Percentiles rank a stretch among this genome's conserved stretches.
phyloP scores from a whole-genome alignment of 2,329 filamentous ascomycete species.

The Pseudocercospora fuligena region DNA sequence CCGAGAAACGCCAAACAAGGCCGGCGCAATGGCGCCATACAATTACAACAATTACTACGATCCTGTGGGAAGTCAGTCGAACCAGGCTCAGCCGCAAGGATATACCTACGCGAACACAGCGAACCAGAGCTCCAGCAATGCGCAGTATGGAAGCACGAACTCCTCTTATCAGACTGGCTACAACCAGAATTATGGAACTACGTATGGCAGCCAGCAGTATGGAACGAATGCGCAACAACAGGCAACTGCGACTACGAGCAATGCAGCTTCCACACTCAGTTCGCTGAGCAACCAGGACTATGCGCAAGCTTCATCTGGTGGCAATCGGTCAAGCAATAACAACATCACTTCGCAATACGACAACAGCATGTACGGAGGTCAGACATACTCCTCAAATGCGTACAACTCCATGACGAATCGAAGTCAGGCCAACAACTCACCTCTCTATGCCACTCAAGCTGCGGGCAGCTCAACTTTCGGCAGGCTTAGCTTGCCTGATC shows the following conservation, averaged over 20 bases:
- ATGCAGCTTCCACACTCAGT: slow-evolving; percentile 33
- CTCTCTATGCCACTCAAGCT: slow-evolving; percentile 32
- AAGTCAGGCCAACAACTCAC: slow-evolving; percentile 33
- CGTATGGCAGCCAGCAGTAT: slow-evolving; percentile 32
- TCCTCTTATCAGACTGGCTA: slow-evolving; percentile 24
- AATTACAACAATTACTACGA: slow-evolving; percentile 40
- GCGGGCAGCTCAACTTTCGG: slow-evolving; percentile 30
- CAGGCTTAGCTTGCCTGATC: slow-evolving; percentile 32
- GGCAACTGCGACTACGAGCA: slow-evolving; percentile 20
- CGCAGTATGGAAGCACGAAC: slow-evolving; percentile 26
- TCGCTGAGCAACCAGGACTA: slow-evolving; percentile 32
- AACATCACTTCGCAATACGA: slow-evolving; percentile 27
- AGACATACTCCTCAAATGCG: slow-evolving; percentile 19
- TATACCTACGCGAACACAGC: slow-evolving; percentile 29
- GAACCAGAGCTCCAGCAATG: slow-evolving; percentile 16
- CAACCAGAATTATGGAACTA: slow-evolving; percentile 23
- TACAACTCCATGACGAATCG: slow-evolving; percentile 27
- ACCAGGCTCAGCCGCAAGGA: slow-evolving; percentile 28
- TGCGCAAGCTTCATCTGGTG: slow-evolving; percentile 24
- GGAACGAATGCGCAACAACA: slow-evolving; percentile 25
- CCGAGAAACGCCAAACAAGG: background rate
- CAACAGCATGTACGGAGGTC: slow-evolving; percentile 18
- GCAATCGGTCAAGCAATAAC: slow-evolving; percentile 10
- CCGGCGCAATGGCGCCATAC: slow-evolving; percentile 35
- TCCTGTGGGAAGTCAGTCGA: slow-evolving; percentile 39